These are phyloP conservation scores for Straminergon stramineum DNA, from an alignment of 225 moss, liverwort and hornwort genomes.

Conservation along the genomic window DNA sequence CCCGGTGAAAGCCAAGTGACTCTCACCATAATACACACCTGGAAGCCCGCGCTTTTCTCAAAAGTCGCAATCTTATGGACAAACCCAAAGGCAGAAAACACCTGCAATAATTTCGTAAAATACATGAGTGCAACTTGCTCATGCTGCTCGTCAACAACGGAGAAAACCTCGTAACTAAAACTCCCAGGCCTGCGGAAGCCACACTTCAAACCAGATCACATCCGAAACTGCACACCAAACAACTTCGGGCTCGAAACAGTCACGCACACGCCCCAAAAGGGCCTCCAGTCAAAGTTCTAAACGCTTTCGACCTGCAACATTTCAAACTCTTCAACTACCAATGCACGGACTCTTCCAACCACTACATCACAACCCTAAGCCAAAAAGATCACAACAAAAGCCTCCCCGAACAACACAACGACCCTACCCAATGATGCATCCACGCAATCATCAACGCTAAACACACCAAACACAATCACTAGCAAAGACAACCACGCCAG, in stretches of 20 bases:
- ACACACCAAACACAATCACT: background rate
- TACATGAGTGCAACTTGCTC: conserved; percentile 27
- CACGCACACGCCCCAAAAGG: background rate
- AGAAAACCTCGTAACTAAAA: conserved; percentile 4
- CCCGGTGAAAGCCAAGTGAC: conserved; percentile 96
- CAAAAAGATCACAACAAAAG: background rate
- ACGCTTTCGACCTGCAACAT: conserved; percentile 7
- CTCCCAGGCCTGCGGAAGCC: conserved; percentile 1
- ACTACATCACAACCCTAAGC: background rate
- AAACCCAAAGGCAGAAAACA: conserved; percentile 99
- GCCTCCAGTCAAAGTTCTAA: background rate
- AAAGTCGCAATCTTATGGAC: conserved; percentile 99
- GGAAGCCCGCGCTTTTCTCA: conserved; percentile 99
- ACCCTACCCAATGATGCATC: background rate
- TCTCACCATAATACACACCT: conserved; percentile 99
- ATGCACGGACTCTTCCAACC: background rate
- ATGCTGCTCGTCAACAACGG: conserved; percentile 5
- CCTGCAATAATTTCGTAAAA: conserved; percentile 64
- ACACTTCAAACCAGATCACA: conserved; percentile 7
- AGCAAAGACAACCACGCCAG: background rate
- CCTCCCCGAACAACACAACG: background rate
- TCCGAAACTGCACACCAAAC: conserved; percentile 8
- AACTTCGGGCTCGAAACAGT: background rate
- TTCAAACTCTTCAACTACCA: conserved; percentile 2
- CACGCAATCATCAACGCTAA: background rate